A percentile compares a stretch with the other conserved stretches of the same genome.
Conservation (phyloP, 1,284 basidiomycete genomes). For the Cystobasidium slooffiae region DNA sequence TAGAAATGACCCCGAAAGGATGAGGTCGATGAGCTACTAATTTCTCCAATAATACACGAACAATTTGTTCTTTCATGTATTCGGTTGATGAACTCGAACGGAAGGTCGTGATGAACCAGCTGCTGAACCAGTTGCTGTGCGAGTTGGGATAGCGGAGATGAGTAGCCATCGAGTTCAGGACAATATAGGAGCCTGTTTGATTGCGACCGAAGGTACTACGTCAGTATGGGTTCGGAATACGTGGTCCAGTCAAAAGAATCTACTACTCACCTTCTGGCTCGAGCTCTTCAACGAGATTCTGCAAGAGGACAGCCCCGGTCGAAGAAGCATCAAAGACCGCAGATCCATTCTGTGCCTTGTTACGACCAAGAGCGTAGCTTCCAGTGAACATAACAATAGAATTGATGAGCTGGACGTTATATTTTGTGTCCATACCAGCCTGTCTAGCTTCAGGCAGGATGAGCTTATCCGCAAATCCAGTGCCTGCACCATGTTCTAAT, state of each 20-base stretch:
- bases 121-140: conserved; percentile 88
- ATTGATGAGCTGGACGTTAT: conserved; percentile 87
- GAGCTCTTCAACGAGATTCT: conserved; percentile 77
- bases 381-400: conserved; percentile 81
- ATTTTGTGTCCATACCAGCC: conserved; percentile 63
- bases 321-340: conserved; percentile 72
- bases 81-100: conserved; percentile 69
- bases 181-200: conserved; percentile 80
- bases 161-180: conserved; percentile 85
- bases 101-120: conserved; percentile 85
- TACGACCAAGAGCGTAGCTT: conserved; percentile 63
- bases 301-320: conserved; percentile 78
- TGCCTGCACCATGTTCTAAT: conserved; percentile 57
- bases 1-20: conserved; percentile 53
- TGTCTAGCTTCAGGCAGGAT: conserved; percentile 25
- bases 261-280: conserved; percentile 81
- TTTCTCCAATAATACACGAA: conserved; percentile 62
- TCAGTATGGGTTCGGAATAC: not conserved
- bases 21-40: conserved; percentile 44
- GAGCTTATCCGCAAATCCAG: conserved; percentile 58
- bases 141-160: conserved; percentile 71
- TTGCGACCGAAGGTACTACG: not conserved
- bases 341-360: conserved; percentile 26
- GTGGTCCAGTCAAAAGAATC: not conserved
- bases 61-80: conserved; percentile 84